Evolutionary conservation across 495 filamentous ascomycete genomes (phyloP).

Genomic region (Durotheca rogersii): DNA sequence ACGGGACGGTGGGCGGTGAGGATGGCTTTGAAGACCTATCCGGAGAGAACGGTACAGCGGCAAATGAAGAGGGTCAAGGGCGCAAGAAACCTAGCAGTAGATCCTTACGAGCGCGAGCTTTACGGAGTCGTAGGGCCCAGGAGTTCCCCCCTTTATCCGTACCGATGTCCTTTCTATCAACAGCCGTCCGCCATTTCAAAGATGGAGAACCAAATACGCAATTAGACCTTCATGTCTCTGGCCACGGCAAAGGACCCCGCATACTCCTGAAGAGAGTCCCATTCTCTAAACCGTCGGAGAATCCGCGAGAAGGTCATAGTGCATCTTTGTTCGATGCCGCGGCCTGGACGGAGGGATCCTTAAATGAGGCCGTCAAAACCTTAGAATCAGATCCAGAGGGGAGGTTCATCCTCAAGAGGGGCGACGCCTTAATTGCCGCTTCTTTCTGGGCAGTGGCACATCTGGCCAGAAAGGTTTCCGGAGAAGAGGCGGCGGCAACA

Average conservation of each 20-base stretch:
- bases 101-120: conserved; percentile 40
- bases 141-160: conserved; percentile 45
- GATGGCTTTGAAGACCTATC: conserved; percentile 21
- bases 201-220: neutral
- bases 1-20: conserved; percentile 5
- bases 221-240: neutral
- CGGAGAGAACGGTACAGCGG: conserved; percentile 18
- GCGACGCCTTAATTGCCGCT: conserved; percentile 15
- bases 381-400: conserved; percentile 1
- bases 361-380: conserved; percentile 3
- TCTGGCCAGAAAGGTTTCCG: neutral
- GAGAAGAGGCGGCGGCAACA: conserved; percentile 8
- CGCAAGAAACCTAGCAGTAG: conserved; percentile 35
- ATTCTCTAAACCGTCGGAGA: neutral
- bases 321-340: conserved; percentile 7
- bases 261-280: conserved; percentile 9
- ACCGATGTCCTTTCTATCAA: conserved; percentile 46
- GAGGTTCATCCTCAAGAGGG: conserved; percentile 7
- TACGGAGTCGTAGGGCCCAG: conserved; percentile 42
- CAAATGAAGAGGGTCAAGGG: conserved; percentile 20
- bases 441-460: conserved; percentile 18
- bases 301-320: neutral
- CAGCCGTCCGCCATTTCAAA: conserved; percentile 32
- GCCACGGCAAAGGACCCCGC: conserved; percentile 2
- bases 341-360: conserved; percentile 8